Evolutionary conservation across 257 asterid genomes (phyloP), one percentile per base, ranked within the genome.

Genomic region (Petunia axillaris): DNA sequence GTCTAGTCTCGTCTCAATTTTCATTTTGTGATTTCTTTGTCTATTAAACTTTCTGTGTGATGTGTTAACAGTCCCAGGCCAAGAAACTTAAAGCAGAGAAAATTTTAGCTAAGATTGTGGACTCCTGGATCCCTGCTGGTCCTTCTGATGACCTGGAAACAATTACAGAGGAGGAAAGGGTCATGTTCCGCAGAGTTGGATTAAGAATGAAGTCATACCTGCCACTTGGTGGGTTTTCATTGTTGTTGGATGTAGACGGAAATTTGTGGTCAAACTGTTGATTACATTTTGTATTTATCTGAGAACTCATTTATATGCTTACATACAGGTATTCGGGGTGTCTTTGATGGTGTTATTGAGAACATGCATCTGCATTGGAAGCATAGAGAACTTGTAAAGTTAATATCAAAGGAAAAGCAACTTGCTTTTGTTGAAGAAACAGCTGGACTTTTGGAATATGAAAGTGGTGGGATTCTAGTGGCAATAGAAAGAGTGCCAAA

Each of bases 301-400:
- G 78, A 64, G 55, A 64, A 82, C 80, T 80, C 57, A 50, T 79
- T 75, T 15, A 66, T 73, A 77, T 83, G 80, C 64, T 78, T 53
- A 53, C 86, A 70, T 82, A 58, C 86, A 93, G 98, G 98, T n/a
- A 92, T 95, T 84, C 97, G 97, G 67, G 98, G 99, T 10, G 93
- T 95, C 77, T 93, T 95, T 87, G 99, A 95, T 85, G 99, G 99
- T 85, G 98, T 93, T 83, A 91, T 95, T 78, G 99, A 93, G 89
- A 95, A 95, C 90, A 95, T 95, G 99, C 98, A 95, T 87, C 91
- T 95, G 63, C 99, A 95, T 58, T 93, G 99, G 99, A 95, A 95
- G 85, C 97, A 93, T 80, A 92, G 99, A 86, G 99, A 95, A 84
- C 93, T 95, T 40, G 99, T 95, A 53, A 95, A 95, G 89, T 85